Evolutionary conservation across 371 early-diverging fungal genomes (phyloP).

Genomic region (Apophysomyces sp.): DNA sequence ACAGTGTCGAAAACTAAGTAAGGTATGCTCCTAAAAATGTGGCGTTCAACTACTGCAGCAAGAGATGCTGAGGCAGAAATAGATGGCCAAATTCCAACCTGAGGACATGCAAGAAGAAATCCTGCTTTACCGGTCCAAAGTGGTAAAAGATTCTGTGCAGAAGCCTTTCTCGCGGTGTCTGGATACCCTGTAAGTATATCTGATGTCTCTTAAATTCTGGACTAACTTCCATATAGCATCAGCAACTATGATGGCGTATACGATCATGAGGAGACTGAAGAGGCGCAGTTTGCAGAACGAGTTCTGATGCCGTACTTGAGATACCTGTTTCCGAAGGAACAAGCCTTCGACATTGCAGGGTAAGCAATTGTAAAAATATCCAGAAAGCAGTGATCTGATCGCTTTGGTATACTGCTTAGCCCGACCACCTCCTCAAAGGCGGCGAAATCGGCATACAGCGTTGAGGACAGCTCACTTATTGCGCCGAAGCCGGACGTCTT

Average conservation of each 20-base stretch:
- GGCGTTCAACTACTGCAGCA: no score
- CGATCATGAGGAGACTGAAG: neutral
- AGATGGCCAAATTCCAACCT: neutral
- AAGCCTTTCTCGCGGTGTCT: neutral
- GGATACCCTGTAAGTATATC: neutral
- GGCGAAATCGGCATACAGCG: neutral
- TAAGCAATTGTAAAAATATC: neutral
- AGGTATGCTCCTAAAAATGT: no score
- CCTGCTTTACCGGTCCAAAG: neutral
- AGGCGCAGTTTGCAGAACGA: neutral
- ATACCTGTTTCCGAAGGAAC: neutral
- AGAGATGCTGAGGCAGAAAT: no score
- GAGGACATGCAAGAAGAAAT: neutral
- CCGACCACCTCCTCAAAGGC: neutral
- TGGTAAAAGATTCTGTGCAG: neutral
- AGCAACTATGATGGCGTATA: neutral
- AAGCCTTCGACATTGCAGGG: neutral
- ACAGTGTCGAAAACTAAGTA: no score
- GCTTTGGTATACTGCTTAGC: neutral
- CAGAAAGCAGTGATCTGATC: neutral
- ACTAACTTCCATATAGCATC: neutral
- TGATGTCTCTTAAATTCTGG: neutral
- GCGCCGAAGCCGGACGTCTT: neutral
- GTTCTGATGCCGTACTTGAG: neutral
- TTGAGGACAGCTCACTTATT: neutral